Percentiles rank a stretch among this genome's conserved stretches.
phyloP scores from a whole-genome alignment of 1,284 basidiomycete species.

The Exobasidium cylindrosporum region DNA sequence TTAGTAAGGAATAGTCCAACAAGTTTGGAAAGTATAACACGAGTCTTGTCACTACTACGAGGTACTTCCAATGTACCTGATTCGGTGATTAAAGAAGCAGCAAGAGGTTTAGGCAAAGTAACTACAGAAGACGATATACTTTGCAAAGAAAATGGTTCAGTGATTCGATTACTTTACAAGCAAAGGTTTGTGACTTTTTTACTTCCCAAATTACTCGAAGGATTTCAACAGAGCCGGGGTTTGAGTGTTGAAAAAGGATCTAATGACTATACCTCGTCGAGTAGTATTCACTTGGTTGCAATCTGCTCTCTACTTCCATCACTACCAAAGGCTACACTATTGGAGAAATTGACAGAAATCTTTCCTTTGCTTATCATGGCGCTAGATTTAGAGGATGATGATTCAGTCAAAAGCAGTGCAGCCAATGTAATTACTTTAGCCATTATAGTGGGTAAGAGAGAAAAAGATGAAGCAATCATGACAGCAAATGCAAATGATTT shows the following conservation, averaged over 20 bases:
- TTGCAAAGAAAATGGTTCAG: constrained; percentile 39
- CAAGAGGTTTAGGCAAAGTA: constrained; percentile 21
- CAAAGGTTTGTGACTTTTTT: constrained; percentile 77
- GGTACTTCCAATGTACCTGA: constrained; percentile 8
- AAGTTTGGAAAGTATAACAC: constrained; percentile 35
- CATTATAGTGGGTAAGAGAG: constrained; percentile 59
- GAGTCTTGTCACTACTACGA: constrained; percentile 33
- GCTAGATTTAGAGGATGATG: constrained; percentile 59
- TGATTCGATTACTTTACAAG: constrained; percentile 60
- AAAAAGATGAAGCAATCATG: constrained; percentile 63
- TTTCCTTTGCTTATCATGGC: constrained; percentile 84
- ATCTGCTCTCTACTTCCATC: constrained; percentile 77
- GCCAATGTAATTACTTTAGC: constrained; percentile 75
- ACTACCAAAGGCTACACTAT: constrained; percentile 65
- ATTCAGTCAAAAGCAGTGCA: constrained; percentile 66
- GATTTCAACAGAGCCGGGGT: constrained; percentile 52
- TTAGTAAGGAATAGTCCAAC: constrained; percentile 30
- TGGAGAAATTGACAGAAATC: constrained; percentile 61
- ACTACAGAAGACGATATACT: constrained; percentile 31
- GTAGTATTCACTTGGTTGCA: constrained; percentile 70
- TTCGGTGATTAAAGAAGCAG: constrained; percentile 19
- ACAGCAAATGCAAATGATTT: constrained; percentile 58
- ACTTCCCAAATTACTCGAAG: constrained; percentile 71
- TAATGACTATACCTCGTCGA: neutral
- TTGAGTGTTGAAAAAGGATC: neutral